These are phyloP conservation scores for Neonectria hederae DNA, from an alignment of 2,329 filamentous ascomycete species.

Conservation along the genomic window DNA sequence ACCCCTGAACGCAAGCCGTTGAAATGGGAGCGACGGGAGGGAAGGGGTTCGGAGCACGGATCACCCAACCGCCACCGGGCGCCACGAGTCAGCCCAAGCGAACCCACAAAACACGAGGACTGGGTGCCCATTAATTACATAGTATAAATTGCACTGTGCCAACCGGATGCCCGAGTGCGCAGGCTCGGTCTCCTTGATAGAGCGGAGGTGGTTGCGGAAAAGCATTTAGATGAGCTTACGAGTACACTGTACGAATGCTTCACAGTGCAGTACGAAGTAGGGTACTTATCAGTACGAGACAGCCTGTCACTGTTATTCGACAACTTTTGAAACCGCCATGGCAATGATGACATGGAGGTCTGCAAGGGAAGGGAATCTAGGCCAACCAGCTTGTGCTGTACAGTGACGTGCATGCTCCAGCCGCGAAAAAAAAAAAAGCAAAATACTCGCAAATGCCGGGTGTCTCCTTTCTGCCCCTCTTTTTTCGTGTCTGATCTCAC, in stretches of 20 bases:
- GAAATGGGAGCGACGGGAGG: slow-evolving; percentile 25
- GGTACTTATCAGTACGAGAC: not conserved
- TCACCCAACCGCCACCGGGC: slow-evolving; percentile 22
- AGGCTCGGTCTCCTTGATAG: not conserved
- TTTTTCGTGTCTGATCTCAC: slow-evolving; percentile 2
- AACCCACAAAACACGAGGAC: slow-evolving; percentile 32
- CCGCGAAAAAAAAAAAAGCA: not conserved
- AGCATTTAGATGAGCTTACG: not conserved
- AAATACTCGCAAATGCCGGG: not conserved
- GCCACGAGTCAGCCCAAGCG: slow-evolving; percentile 31
- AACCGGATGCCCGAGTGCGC: not conserved
- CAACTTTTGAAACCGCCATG: slow-evolving; percentile 10
- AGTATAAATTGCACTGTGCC: not conserved
- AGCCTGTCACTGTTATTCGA: not conserved
- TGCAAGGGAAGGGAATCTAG: slow-evolving; percentile 1
- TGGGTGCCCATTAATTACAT: not conserved
- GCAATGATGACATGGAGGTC: not conserved
- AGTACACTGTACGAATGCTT: not conserved
- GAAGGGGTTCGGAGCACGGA: slow-evolving; percentile 27
- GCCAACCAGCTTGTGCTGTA: slow-evolving; percentile 1
- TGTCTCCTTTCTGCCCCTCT: slow-evolving; percentile 1
- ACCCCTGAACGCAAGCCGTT: not conserved
- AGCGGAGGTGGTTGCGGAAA: not conserved
- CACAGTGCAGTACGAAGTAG: too few relatives aligned
- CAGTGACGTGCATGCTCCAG: slow-evolving; percentile 2